These are phyloP conservation scores for Leccinum arenicola DNA, from an alignment of 768 basidiomycete genomes.

Conservation along the genomic window DNA sequence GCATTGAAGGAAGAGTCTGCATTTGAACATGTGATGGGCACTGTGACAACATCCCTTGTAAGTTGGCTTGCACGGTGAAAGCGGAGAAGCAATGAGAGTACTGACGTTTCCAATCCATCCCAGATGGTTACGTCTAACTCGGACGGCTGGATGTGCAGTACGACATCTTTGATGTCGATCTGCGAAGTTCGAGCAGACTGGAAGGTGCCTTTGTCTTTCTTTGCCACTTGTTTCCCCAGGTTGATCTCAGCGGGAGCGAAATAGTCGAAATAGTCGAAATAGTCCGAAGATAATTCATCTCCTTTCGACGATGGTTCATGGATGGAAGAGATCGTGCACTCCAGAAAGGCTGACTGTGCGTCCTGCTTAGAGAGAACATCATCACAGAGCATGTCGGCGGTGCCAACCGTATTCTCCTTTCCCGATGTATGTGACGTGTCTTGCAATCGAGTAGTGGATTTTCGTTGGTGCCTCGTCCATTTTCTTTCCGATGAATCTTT, in stretches of 20 bases:
- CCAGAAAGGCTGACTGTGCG: too few species aligned
- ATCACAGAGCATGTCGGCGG: too few species aligned
- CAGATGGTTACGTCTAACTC: slow-evolving; percentile 24
- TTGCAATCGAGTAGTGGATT: too few species aligned
- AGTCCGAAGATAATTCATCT: too few species aligned
- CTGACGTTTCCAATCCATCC: slow-evolving; percentile 23
- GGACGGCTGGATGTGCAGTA: slow-evolving; percentile 11
- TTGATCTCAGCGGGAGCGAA: not conserved
- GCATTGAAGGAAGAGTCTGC: slow-evolving; percentile 25
- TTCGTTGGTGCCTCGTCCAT: too few species aligned
- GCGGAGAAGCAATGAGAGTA: not conserved
- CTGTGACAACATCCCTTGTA: slow-evolving; percentile 9
- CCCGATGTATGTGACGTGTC: too few species aligned
- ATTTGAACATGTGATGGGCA: slow-evolving; percentile 19
- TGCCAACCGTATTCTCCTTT: too few species aligned
- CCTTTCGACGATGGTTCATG: too few species aligned
- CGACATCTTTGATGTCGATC: slow-evolving; percentile 10
- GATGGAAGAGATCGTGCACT: too few species aligned
- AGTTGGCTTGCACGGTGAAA: not conserved
- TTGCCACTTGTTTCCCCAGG: not conserved
- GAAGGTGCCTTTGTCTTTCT: not conserved
- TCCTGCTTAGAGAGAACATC: too few species aligned
- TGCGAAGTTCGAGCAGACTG: not conserved
- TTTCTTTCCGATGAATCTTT: not conserved
- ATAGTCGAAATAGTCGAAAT: too few species aligned